A percentile compares a stretch with the other conserved stretches of the same genome.
Conservation (phyloP, 495 filamentous ascomycete genomes). For the Tuber melanosporum region DNA sequence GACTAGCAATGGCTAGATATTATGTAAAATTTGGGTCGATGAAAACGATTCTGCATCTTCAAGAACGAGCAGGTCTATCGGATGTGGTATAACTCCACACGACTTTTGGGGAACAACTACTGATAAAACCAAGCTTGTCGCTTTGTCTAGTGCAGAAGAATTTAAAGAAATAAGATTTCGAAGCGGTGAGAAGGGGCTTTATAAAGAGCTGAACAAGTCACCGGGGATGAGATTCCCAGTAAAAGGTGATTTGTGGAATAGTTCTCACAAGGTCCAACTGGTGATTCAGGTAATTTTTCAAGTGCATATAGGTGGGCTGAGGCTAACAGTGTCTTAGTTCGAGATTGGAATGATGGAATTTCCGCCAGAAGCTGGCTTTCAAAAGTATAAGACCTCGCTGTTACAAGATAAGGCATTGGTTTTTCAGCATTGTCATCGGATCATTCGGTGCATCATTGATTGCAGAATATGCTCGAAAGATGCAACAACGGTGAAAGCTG, state of each 20-base stretch:
- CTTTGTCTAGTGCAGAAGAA: constrained; percentile 65
- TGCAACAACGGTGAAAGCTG: constrained; percentile 58
- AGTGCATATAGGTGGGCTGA: neutral
- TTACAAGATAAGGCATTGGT: constrained; percentile 63
- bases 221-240: constrained; percentile 68
- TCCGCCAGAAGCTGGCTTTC: constrained; percentile 55
- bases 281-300: constrained; percentile 60
- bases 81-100: constrained; percentile 57
- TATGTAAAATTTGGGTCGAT: constrained; percentile 89
- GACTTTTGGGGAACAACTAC: neutral
- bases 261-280: constrained; percentile 79
- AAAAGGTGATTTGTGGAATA: constrained; percentile 63
- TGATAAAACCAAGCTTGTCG: constrained; percentile 51
- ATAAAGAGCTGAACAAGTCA: constrained; percentile 75
- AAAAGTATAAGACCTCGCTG: constrained; percentile 57
- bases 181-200: constrained; percentile 63
- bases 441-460: constrained; percentile 80
- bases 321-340: constrained; percentile 18
- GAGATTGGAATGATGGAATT: constrained; percentile 71
- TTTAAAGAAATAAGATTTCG: constrained; percentile 73
- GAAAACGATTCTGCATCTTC: constrained; percentile 63
- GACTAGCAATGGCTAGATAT: constrained; percentile 87
- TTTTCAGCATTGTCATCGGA: constrained; percentile 65
- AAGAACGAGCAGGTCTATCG: constrained; percentile 55
- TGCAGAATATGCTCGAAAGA: constrained; percentile 66